Evolutionary conservation across 768 basidiomycete species (phyloP), one percentile per base, ranked within the genome.

Genomic region (Amanita rimosa): DNA sequence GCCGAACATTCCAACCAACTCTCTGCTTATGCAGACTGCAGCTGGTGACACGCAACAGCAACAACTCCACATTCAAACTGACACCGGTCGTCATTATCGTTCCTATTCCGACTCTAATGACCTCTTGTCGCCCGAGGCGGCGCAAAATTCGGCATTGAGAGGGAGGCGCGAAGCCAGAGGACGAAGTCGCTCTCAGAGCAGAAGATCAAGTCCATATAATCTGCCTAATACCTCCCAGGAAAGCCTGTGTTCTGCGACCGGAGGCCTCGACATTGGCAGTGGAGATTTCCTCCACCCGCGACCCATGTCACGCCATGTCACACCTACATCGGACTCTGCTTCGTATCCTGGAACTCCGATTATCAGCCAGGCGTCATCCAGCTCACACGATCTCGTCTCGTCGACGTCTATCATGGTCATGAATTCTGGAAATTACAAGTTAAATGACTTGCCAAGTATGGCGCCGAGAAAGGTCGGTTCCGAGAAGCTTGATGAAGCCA

Each of bases 381-480:
- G 47, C 19, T 37, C 47, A 4, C 34, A 46, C 7, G 37, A 35
- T 26, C 45, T 46, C 14, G 24, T 16, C 9, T 34, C 38, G 0
- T 27, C 47, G 9, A 33, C 37, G 14, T 49, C 48, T 17, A 35
- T 49, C 3, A 17, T 49, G 48, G 22, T 43, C 2, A 43, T 49
- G 40, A 43, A 36, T 13, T 3, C 40, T 13, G 6, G 9, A 1
- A 41, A 3, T 7, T 22, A 49, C 8, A 17, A 31, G 3, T 43
- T 49, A 19, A 16, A 3, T 6, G 24, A 38, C 31, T 9, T 39
- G 14, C 43, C 33, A 6, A 42, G 27, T 8, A 6, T 29, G 6
- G 34, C 31, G 4, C 48, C 48, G 26, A 19, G 48, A 19, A 49
- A 49, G 16, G 48, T 49, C 11, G 48, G 48, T 10, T 49, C 48